phyloP scores from a whole-genome alignment of 2,329 filamentous ascomycete genomes.

The Ceratocystis harringtonii region DNA sequence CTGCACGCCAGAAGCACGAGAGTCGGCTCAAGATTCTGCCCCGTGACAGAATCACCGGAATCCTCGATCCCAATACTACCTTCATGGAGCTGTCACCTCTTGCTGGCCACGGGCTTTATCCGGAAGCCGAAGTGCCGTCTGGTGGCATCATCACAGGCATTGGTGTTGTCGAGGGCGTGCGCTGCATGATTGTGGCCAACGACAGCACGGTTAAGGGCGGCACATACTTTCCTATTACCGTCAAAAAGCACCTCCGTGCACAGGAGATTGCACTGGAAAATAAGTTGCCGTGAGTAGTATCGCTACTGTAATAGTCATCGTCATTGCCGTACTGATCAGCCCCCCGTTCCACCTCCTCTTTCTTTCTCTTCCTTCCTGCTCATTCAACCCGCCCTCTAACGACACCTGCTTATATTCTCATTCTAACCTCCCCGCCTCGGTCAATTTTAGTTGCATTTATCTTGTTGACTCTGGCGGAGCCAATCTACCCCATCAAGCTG shows the following conservation, averaged over 20 bases:
- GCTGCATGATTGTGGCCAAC: slow-evolving; percentile 86
- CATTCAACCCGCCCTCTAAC: too few species aligned
- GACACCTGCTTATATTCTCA: too few species aligned
- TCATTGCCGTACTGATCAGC: too few species aligned
- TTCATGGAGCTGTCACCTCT: slow-evolving; percentile 92
- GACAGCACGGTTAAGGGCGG: slow-evolving; percentile 96
- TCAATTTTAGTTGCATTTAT: slow-evolving; percentile 57
- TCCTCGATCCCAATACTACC: slow-evolving; percentile 77
- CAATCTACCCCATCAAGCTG: slow-evolving; percentile 85
- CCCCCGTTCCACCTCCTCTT: too few species aligned
- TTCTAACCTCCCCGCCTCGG: too few species aligned
- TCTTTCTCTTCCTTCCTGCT: too few species aligned
- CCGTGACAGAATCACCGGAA: slow-evolving; percentile 68
- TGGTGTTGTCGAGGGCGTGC: slow-evolving; percentile 77
- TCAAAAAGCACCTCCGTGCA: slow-evolving; percentile 91
- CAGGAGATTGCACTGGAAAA: slow-evolving; percentile 88
- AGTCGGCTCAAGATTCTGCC: slow-evolving; percentile 87
- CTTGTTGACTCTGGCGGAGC: slow-evolving; percentile 91
- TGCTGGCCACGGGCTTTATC: slow-evolving; percentile 73
- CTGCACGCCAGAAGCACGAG: slow-evolving; percentile 76
- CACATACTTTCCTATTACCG: slow-evolving; percentile 91
- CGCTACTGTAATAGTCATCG: too few species aligned
- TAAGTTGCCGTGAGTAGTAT: slow-evolving; percentile 42
- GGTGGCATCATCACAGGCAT: slow-evolving; percentile 89
- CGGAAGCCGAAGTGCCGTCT: slow-evolving; percentile 72